Evolutionary conservation across 805 yeast species (phyloP).

Genomic region (Yarrowia hollandica): DNA sequence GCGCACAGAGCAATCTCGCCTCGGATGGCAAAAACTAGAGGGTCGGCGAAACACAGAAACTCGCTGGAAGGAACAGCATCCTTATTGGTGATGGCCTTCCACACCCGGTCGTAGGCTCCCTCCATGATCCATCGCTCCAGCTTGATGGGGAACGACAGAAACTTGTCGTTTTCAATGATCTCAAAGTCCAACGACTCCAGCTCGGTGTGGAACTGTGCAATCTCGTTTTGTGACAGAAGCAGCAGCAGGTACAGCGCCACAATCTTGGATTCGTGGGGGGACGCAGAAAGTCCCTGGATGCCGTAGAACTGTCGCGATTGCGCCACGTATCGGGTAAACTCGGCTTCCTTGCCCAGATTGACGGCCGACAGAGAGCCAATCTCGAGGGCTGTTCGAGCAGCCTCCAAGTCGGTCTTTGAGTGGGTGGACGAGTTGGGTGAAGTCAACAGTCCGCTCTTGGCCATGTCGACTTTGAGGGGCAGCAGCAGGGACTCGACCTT

Average conservation of each 20-base stretch:
- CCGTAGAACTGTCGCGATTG: slow-evolving; percentile 79
- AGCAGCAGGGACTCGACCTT: slow-evolving; percentile 64
- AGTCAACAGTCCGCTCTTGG: slow-evolving; percentile 72
- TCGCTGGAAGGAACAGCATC: slow-evolving; percentile 60
- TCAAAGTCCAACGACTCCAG: slow-evolving; percentile 67
- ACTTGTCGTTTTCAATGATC: slow-evolving; percentile 65
- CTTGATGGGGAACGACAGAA: slow-evolving; percentile 77
- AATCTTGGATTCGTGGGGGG: slow-evolving; percentile 69
- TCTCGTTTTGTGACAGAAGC: slow-evolving; percentile 76
- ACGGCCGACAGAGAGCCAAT: slow-evolving; percentile 83
- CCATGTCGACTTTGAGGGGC: slow-evolving; percentile 73
- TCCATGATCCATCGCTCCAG: slow-evolving; percentile 94
- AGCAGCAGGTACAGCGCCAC: slow-evolving; percentile 74
- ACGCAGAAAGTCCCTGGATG: slow-evolving; percentile 44
- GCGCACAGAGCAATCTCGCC: slow-evolving; percentile 82
- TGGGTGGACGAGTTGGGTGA: slow-evolving; percentile 50
- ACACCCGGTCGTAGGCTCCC: slow-evolving; percentile 91
- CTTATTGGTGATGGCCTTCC: slow-evolving; percentile 66
- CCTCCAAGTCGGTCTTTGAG: slow-evolving; percentile 60
- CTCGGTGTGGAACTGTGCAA: slow-evolving; percentile 87
- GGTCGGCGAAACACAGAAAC: slow-evolving; percentile 72
- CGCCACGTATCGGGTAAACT: slow-evolving; percentile 70
- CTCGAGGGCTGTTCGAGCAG: slow-evolving; percentile 81
- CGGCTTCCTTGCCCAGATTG: slow-evolving; percentile 57
- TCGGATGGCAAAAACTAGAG: slow-evolving; percentile 76